phyloP scores from a whole-genome alignment of 306 rosid species.

The Corylus avellana region DNA sequence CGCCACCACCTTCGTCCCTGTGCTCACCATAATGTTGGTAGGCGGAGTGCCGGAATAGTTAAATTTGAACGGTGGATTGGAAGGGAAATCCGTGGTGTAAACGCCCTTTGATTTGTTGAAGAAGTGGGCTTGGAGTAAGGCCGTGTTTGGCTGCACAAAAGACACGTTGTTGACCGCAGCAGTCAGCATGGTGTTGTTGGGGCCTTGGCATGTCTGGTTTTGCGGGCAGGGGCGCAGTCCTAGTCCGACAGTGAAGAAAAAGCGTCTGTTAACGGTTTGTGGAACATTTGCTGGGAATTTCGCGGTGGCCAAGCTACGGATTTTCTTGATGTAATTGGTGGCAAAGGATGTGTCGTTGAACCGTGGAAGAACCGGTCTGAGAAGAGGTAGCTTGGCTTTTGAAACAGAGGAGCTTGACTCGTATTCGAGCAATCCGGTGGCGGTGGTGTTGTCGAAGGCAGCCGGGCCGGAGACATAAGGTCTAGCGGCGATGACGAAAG shows the following conservation, averaged over 20 bases:
- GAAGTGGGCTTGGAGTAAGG: slow-evolving; percentile 77
- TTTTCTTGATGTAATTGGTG: slow-evolving; percentile 39
- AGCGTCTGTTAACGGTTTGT: slow-evolving; percentile 40
- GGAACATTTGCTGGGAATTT: slow-evolving; percentile 69
- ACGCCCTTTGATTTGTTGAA: slow-evolving; percentile 56
- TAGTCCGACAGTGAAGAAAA: slow-evolving; percentile 68
- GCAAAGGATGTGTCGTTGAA: slow-evolving; percentile 65
- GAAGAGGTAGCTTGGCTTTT: slow-evolving; percentile 37
- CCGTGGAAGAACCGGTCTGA: slow-evolving; percentile 49
- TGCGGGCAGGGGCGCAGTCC: slow-evolving; percentile 53
- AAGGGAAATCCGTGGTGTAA: slow-evolving; percentile 61
- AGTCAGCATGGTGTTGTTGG: slow-evolving; percentile 55
- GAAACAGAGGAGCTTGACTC: slow-evolving; percentile 23
- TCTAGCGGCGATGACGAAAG: slow-evolving; percentile 54
- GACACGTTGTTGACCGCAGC: slow-evolving; percentile 65
- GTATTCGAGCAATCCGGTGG: slow-evolving; percentile 60
- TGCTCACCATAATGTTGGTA: slow-evolving; percentile 41
- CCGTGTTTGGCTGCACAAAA: slow-evolving; percentile 63
- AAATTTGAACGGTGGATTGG: slow-evolving; percentile 61
- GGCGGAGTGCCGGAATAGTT: slow-evolving; percentile 75
- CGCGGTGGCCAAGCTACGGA: slow-evolving; percentile 51
- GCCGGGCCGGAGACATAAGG: slow-evolving; percentile 68
- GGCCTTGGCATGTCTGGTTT: slow-evolving; percentile 56
- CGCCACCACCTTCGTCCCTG: slow-evolving; percentile 57
- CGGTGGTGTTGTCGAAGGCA: slow-evolving; percentile 65